Evolutionary conservation across 371 early-diverging fungal species (phyloP), one percentile per base, ranked within the genome.

Genomic region (Mortierella sp.): DNA sequence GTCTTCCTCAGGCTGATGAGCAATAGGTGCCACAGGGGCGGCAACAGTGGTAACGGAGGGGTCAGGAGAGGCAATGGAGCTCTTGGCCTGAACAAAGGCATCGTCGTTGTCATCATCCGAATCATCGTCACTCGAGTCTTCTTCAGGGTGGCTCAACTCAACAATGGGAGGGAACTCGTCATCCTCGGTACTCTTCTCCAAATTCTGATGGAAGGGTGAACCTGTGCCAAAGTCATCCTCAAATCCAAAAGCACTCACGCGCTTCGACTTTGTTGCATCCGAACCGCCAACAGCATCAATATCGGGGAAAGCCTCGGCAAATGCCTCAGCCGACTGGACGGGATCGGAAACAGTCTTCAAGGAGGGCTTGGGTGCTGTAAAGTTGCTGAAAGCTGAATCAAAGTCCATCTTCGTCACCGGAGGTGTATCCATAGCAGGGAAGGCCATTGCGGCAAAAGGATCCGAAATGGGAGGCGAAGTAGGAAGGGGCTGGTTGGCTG

Each of bases 31-130:
- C 37, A 61, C 45, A 40, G 58, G n/a, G 1, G 10, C 37, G 31
- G 53, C 44, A 29, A 5, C 52, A 14, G 64, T 4, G 24, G 41
- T n/a, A 7, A 69, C 40, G 10, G 4, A 50, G 19, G 89, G 88
- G 8, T 90, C 86, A 2, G 89, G 88, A 2, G 85, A 86, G 26
- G 89, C 86, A 19, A 76, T 24, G 1, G 68, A 76, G 74, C 79
- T 79, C 73, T 68, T 72, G 29, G 79, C 76, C 68, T 83, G 84
- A 6, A 76, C 84, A 41, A 83, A 83, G 0, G 75, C 70, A 26
- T 82, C 82, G 4, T 74, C 75, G 40, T 78, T 61, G 2, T 76
- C 80, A 67, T 79, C 76, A 40, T 78, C 79, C 8, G 79, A 78
- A 22, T 80, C 80, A 22, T 80, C 80, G 24, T 79, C 79, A 10